Percentiles rank a stretch among this genome's conserved stretches.
Evolutionary conservation across 2,329 filamentous ascomycete genomes (phyloP).

Genomic region (Fusarium buharicum): DNA sequence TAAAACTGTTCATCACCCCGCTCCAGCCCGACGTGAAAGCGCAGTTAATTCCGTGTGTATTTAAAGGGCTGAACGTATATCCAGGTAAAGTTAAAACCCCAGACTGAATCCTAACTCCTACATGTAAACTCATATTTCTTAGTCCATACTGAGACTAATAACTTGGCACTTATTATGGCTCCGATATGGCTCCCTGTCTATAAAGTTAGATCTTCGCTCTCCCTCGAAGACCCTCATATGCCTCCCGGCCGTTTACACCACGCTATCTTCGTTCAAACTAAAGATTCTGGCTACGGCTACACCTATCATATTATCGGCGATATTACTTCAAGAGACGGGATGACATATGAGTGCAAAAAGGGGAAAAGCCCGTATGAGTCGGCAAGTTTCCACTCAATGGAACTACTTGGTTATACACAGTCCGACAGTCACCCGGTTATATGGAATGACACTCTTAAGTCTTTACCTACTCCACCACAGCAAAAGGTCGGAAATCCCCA

Average conservation of each 20-base stretch:
- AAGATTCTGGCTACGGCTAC: neutral
- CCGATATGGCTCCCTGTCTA: neutral
- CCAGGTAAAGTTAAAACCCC: too few species aligned
- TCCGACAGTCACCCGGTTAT: rapidly evolving
- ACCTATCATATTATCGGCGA: neutral
- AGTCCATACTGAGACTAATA: too few species aligned
- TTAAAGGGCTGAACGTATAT: too few species aligned
- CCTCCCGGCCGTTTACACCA: neutral
- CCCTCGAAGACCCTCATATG: neutral
- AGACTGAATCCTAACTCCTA: too few species aligned
- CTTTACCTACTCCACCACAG: neutral
- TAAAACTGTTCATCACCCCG: too few species aligned
- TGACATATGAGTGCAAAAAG: neutral
- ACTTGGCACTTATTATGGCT: too few species aligned
- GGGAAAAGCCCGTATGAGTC: rapidly evolving
- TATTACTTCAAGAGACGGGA: neutral
- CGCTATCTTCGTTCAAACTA: too few species aligned
- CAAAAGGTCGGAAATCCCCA: neutral
- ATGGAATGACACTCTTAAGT: neutral
- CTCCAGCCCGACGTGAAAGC: too few species aligned
- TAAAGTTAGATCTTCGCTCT: neutral
- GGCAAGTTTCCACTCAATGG: rapidly evolving
- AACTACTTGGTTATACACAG: neutral
- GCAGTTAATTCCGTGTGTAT: too few species aligned
- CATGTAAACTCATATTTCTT: too few species aligned